A percentile compares a stretch with the other conserved stretches of the same genome.
phyloP scores from a whole-genome alignment of 2,329 filamentous ascomycete species.

The Ophiostoma pallidulum region DNA sequence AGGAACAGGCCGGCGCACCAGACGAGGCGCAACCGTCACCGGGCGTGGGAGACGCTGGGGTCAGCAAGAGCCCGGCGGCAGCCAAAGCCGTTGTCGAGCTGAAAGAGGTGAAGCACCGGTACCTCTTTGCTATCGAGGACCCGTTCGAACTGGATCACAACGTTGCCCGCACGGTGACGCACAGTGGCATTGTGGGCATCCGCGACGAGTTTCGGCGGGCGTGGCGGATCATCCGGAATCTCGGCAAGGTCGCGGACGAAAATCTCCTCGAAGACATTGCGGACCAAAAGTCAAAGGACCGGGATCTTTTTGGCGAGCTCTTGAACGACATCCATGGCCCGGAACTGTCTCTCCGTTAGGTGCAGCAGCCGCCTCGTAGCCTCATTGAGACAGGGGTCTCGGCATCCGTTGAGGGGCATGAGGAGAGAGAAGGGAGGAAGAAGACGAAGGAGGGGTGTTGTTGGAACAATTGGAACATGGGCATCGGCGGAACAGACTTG shows the following conservation, averaged over 20 bases:
- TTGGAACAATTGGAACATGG: too few species aligned
- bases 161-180: conserved; percentile 75
- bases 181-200: conserved; percentile 71
- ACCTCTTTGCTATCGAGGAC: conserved; percentile 83
- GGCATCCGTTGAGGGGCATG: too few species aligned
- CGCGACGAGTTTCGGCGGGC: conserved; percentile 77
- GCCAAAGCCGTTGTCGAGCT: conserved; percentile 32
- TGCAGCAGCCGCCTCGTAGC: too few species aligned
- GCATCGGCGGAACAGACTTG: too few species aligned
- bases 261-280: conserved; percentile 43
- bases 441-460: too few species aligned
- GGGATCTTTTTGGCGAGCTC: conserved; percentile 27
- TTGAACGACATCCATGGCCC: conserved; percentile 33
- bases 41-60: neutral
- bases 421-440: too few species aligned
- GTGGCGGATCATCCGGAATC: conserved; percentile 56
- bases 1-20: too few species aligned
- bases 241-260: conserved; percentile 35
- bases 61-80: conserved; percentile 8
- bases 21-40: too few species aligned
- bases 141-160: conserved; percentile 86
- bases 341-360: conserved; percentile 2
- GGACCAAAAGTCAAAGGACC: conserved; percentile 26
- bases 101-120: conserved; percentile 68
- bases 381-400: too few species aligned